Evolutionary conservation across 306 rosid genomes (phyloP).

Genomic region (Macrotyloma uniflorum): DNA sequence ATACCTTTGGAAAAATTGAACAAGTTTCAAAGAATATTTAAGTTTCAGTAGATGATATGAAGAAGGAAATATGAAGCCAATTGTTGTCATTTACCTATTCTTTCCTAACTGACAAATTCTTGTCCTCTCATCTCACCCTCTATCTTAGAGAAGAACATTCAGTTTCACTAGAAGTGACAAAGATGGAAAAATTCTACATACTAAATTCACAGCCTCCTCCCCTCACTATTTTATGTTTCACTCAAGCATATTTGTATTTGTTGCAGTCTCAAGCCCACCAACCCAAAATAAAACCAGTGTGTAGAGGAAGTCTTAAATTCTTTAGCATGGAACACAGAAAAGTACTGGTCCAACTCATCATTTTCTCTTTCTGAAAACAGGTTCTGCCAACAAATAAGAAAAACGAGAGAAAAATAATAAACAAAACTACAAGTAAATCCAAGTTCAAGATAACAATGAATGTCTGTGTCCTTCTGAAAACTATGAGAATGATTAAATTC

Average conservation of each 20-base stretch:
- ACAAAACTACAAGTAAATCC: background rate
- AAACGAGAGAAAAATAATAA: no score
- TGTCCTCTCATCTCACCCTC: slow-evolving; percentile 10
- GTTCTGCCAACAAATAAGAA: background rate
- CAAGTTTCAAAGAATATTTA: slow-evolving; percentile 21
- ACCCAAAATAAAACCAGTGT: slow-evolving; percentile 21
- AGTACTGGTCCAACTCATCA: background rate
- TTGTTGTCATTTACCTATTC: background rate
- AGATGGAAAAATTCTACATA: background rate
- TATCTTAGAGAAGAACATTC: slow-evolving; percentile 10
- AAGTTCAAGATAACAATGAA: background rate
- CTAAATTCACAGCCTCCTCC: background rate
- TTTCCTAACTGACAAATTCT: slow-evolving; percentile 7
- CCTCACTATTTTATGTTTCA: background rate
- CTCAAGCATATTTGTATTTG: background rate
- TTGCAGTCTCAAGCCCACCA: slow-evolving; percentile 7
- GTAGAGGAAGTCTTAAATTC: slow-evolving; percentile 23
- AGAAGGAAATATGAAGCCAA: slow-evolving; percentile 30
- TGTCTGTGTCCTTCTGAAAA: slow-evolving; percentile 10
- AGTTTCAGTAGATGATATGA: slow-evolving; percentile 1
- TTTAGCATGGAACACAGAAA: slow-evolving; percentile 3
- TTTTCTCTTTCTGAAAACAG: background rate
- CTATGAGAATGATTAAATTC: slow-evolving; percentile 5
- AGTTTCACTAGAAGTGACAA: background rate
- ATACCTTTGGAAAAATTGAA: slow-evolving; percentile 27